These are phyloP conservation scores for Astragalus membranaceus DNA, from an alignment of 306 rosid genomes.

Conservation along the genomic window DNA sequence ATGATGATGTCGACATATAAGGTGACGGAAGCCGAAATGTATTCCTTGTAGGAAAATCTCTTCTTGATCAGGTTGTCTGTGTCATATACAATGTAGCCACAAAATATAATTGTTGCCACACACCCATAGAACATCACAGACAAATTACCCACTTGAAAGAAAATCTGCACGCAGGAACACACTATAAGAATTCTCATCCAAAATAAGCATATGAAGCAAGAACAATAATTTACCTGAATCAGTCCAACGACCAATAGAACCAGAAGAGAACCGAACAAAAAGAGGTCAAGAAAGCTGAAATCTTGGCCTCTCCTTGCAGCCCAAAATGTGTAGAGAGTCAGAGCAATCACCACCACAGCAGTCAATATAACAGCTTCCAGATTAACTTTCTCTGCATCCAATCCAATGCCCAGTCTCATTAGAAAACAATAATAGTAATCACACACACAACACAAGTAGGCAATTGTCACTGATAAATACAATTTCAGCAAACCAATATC, in stretches of 20 bases:
- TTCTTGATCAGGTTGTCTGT: conserved; percentile 92
- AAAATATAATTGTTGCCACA: conserved; percentile 74
- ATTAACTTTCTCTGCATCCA: conserved; percentile 70
- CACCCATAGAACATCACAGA: conserved; percentile 88
- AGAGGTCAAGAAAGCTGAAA: conserved; percentile 91
- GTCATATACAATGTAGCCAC: no score
- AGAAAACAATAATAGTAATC: not conserved
- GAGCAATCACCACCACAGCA: conserved; percentile 64
- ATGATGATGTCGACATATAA: conserved; percentile 83
- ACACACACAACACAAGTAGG: not conserved
- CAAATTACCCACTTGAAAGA: conserved; percentile 67
- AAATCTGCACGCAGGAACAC: not conserved
- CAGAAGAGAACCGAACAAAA: conserved; percentile 66
- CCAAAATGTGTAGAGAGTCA: conserved; percentile 93
- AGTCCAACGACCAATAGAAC: conserved; percentile 64
- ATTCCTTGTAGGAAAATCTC: conserved; percentile 79
- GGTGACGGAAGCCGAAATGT: conserved; percentile 92
- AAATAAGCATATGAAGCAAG: not conserved
- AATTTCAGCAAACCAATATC: no score
- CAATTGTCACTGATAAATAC: not conserved
- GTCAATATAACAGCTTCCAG: conserved; percentile 81
- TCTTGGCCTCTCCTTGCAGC: conserved; percentile 88
- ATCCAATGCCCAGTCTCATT: not conserved
- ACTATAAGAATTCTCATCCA: not conserved
- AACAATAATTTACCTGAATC: conserved; percentile 58